Evolutionary conservation across 768 basidiomycete species (phyloP).

Genomic region (Lactarius hatsudake): DNA sequence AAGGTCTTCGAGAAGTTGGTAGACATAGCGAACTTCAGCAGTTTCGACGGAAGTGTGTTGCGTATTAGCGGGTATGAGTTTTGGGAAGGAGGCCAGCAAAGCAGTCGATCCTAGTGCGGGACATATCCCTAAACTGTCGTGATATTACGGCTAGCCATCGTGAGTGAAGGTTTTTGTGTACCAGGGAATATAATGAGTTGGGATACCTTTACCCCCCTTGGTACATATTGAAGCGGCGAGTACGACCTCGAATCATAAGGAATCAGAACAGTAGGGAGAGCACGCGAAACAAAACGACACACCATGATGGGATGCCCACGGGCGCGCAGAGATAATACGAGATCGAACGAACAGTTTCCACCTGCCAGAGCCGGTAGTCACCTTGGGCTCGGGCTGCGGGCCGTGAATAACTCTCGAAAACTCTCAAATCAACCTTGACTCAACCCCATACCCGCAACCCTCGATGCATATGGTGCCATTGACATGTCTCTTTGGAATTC

Average conservation of each 20-base stretch:
- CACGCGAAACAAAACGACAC: neutral
- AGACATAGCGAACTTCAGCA: conserved; percentile 92
- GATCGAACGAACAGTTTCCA: neutral
- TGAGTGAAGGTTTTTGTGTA: neutral
- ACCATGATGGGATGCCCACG: conserved; percentile 16
- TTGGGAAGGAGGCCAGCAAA: conserved; percentile 94
- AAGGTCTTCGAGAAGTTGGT: conserved; percentile 93
- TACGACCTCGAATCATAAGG: conserved; percentile 61
- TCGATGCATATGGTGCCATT: neutral
- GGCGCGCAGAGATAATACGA: neutral
- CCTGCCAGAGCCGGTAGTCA: neutral
- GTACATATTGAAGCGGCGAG: conserved; percentile 94
- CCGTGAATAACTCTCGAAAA: neutral
- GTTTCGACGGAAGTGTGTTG: conserved; percentile 98
- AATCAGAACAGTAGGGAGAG: neutral
- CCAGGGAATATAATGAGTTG: neutral
- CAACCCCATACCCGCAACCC: neutral
- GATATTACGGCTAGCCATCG: conserved; percentile 77
- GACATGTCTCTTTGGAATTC: neutral
- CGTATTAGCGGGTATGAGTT: conserved; percentile 90
- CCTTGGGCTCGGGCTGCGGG: neutral
- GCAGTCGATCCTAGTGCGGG: conserved; percentile 91
- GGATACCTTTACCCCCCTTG: conserved; percentile 87
- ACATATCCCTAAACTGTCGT: conserved; percentile 93
- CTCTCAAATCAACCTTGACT: neutral